phyloP scores from a whole-genome alignment of 306 rosid genomes.

The Gynostemma pentaphyllum region DNA sequence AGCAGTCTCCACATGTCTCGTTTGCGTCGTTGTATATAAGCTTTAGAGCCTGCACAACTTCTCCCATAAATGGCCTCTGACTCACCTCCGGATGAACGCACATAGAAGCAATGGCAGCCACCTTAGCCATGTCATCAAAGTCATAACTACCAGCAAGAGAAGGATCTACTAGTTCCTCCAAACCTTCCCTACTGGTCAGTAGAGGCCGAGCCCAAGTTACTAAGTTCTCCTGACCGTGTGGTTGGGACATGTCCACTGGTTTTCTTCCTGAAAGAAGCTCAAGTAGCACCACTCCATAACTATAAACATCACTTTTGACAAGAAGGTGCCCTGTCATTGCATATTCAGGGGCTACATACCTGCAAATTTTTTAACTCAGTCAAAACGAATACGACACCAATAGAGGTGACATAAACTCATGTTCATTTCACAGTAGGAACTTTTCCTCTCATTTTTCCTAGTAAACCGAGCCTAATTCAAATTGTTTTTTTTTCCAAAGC shows the following conservation, averaged over 20 bases:
- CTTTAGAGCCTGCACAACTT: slow-evolving; percentile 96
- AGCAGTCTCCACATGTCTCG: slow-evolving; percentile 66
- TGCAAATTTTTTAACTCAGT: slow-evolving; percentile 22
- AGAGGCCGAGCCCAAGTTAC: slow-evolving; percentile 89
- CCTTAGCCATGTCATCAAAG: slow-evolving; percentile 81
- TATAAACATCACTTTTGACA: slow-evolving; percentile 93
- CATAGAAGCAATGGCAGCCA: slow-evolving; percentile 92
- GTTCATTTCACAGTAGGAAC: not conserved
- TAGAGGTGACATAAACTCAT: not conserved
- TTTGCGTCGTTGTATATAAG: slow-evolving; percentile 64
- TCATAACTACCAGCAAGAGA: slow-evolving; percentile 66
- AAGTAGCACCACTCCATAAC: slow-evolving; percentile 92
- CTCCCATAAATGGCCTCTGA: slow-evolving; percentile 94
- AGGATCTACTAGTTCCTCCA: slow-evolving; percentile 78
- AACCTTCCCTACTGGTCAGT: slow-evolving; percentile 61
- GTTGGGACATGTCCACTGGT: slow-evolving; percentile 89
- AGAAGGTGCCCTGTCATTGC: slow-evolving; percentile 98
- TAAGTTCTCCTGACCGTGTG: slow-evolving; percentile 72
- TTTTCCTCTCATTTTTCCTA: no score
- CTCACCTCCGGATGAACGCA: slow-evolving; percentile 83
- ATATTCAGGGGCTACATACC: slow-evolving; percentile 97
- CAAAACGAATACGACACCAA: slow-evolving; percentile 1
- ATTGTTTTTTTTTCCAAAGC: no score
- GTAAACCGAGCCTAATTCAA: no score
- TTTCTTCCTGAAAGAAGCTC: slow-evolving; percentile 91